These are phyloP conservation scores for Quercus engelmannii DNA, from an alignment of 306 rosid genomes.

Conservation along the genomic window DNA sequence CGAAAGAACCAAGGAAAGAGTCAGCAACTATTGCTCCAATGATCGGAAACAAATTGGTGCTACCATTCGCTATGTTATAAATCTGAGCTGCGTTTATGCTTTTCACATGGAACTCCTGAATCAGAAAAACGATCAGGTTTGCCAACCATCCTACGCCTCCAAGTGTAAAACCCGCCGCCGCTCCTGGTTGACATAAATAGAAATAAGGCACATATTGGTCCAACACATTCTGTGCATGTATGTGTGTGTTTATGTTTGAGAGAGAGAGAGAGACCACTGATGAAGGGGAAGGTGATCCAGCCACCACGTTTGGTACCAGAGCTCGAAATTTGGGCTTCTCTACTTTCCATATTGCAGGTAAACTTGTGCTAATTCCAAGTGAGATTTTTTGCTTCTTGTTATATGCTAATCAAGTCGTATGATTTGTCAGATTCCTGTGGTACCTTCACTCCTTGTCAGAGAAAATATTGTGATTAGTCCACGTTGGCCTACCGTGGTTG, in stretches of 20 bases:
- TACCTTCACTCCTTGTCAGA: background rate
- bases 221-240: background rate
- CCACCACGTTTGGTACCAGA: conserved; percentile 28
- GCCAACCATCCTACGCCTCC: conserved; percentile 27
- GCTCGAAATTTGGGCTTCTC: conserved; percentile 7
- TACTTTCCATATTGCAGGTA: conserved; percentile 11
- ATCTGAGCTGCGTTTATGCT: conserved; percentile 50
- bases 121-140: conserved; percentile 49
- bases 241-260: background rate
- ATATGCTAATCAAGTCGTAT: background rate
- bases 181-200: conserved; percentile 23
- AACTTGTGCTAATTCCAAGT: background rate
- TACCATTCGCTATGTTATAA: conserved; percentile 32
- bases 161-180: conserved; percentile 25
- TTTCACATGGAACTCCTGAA: conserved; percentile 32
- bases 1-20: conserved; percentile 46
- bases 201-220: background rate
- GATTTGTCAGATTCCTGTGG: background rate
- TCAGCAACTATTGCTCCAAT: conserved; percentile 49
- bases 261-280: conserved; percentile 25
- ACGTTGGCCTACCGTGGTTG: background rate
- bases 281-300: conserved; percentile 49
- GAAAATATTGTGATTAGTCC: background rate
- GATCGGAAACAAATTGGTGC: conserved; percentile 31
- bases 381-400: background rate